Conservation (phyloP, 805 yeast species). For the Grigorovia yakushimaensis region DNA sequence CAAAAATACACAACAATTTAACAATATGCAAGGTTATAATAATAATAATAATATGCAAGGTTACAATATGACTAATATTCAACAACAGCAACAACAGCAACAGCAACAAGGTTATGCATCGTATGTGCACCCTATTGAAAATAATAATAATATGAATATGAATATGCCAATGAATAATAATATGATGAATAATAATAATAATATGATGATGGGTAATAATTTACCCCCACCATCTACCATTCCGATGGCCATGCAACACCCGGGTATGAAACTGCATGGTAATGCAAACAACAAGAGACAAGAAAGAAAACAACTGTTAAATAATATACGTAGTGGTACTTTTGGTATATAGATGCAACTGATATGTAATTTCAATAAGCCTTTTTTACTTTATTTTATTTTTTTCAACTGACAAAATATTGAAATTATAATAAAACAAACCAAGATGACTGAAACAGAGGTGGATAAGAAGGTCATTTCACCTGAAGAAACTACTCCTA, state of each 20-base stretch:
- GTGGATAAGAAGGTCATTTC: neutral
- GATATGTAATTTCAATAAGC: neutral
- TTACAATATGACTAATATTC: neutral
- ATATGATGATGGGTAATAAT: neutral
- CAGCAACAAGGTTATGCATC: neutral
- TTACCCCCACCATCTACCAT: conserved; percentile 5
- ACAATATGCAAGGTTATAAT: neutral
- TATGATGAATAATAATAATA: neutral
- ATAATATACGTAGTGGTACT: conserved; percentile 54
- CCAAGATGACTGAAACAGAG: neutral
- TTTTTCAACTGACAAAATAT: neutral
- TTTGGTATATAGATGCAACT: conserved; percentile 48
- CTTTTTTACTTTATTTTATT: neutral
- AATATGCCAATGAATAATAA: neutral
- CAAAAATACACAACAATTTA: neutral
- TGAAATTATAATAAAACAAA: neutral
- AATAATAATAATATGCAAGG: neutral
- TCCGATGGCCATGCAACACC: conserved; percentile 4
- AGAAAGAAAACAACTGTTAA: conserved; percentile 50
- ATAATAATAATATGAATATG: neutral
- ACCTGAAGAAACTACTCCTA: neutral
- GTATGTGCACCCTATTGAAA: neutral
- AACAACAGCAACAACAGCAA: neutral
- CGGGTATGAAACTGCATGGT: conserved; percentile 39
- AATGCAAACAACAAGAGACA: conserved; percentile 28